Percentiles rank a stretch among this genome's conserved stretches.
phyloP scores from a whole-genome alignment of 75 land plant genomes.

The Sequoia sempervirens region DNA sequence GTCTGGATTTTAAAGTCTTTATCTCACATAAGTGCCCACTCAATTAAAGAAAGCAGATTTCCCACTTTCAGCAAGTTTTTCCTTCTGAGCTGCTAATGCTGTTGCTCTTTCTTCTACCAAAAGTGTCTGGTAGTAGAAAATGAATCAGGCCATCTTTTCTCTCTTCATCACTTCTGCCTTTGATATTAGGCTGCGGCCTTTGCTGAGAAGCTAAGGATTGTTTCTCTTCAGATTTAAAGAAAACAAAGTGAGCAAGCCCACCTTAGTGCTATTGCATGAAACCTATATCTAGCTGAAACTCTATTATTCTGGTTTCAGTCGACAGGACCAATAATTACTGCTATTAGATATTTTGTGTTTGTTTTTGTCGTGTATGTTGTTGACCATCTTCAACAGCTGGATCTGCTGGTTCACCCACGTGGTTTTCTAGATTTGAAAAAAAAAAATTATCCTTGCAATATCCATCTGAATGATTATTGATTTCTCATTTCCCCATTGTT shows the following conservation, averaged over 20 bases:
- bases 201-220: no score
- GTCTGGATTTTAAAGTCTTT: not conserved
- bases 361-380: not conserved
- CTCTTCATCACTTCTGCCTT: not conserved
- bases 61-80: not conserved
- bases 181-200: no score
- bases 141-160: conserved; percentile 71
- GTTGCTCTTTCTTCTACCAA: not conserved
- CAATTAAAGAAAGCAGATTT: conserved; percentile 6
- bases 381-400: not conserved
- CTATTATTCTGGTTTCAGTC: not conserved
- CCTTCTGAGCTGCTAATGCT: not conserved
- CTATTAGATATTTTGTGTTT: not conserved
- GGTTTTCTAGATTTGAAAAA: not conserved
- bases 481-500: no score
- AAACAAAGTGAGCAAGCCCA: no score
- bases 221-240: no score
- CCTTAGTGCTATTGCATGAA: no score
- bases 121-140: conserved; percentile 52
- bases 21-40: conserved; percentile 24
- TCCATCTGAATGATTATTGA: no score
- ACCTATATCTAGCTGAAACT: no score
- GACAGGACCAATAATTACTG: not conserved
- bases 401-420: not conserved
- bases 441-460: no score